Evolutionary conservation across 306 rosid species (phyloP).

Genomic region (Vicia faba): DNA sequence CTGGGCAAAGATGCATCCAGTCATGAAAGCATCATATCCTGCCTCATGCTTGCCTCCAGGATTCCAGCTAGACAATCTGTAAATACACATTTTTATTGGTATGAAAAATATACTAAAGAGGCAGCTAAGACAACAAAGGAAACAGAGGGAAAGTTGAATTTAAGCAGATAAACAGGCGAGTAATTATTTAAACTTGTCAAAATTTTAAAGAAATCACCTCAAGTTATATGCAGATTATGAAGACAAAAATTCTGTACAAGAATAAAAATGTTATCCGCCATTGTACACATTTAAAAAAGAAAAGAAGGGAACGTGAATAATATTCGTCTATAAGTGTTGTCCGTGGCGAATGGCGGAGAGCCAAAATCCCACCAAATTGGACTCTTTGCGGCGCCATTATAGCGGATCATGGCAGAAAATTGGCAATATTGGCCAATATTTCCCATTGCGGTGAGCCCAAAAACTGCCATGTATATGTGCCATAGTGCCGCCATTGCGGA

Average conservation of each 20-base stretch:
- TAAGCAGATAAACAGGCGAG: constrained; percentile 1
- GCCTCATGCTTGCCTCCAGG: constrained; percentile 98
- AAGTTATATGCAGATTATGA: constrained; percentile 21
- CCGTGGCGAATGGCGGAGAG: too few species aligned
- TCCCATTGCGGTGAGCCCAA: too few species aligned
- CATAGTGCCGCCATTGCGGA: too few species aligned
- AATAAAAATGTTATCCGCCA: constrained; percentile 13
- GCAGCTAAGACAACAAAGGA: constrained; percentile 15
- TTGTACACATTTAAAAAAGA: constrained; percentile 4
- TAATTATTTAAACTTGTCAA: constrained; percentile 22
- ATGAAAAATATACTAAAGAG: constrained; percentile 12
- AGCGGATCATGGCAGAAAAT: too few species aligned
- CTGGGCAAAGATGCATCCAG: constrained; percentile 88
- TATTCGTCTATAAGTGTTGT: background rate
- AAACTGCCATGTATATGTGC: too few species aligned
- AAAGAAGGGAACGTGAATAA: constrained; percentile 1
- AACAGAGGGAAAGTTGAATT: constrained; percentile 1
- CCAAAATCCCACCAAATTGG: too few species aligned
- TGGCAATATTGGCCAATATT: too few species aligned
- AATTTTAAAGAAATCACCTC: constrained; percentile 13
- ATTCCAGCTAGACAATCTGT: constrained; percentile 89
- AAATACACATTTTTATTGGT: constrained; percentile 36
- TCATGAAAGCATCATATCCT: constrained; percentile 97
- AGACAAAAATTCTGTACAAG: background rate
- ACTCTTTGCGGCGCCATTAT: too few species aligned